Percentiles rank a stretch among this genome's conserved stretches.
Evolutionary conservation across 2,329 filamentous ascomycete species (phyloP).

Genomic region (Fusarium sp.): DNA sequence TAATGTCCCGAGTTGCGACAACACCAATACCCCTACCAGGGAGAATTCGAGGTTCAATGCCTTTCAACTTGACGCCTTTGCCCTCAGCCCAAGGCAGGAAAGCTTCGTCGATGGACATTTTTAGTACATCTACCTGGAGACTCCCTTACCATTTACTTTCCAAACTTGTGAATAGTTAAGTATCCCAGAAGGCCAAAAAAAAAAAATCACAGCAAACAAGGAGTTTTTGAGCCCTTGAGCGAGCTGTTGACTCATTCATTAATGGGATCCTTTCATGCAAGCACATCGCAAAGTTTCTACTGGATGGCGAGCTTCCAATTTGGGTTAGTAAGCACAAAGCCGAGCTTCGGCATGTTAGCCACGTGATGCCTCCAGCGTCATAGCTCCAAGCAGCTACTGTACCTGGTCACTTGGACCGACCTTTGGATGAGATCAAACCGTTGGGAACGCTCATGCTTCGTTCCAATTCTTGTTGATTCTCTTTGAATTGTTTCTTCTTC

Average conservation of each 20-base stretch:
- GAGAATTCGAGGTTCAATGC: conserved; percentile 74
- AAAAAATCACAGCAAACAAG: neutral
- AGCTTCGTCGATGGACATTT: conserved; percentile 39
- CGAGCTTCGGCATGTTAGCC: conserved; percentile 4
- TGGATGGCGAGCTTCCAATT: conserved; percentile 18
- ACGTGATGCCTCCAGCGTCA: conserved; percentile 33
- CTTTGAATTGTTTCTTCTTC: neutral
- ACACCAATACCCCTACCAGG: conserved; percentile 83
- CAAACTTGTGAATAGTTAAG: no score
- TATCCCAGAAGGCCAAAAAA: neutral
- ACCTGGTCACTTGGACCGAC: conserved; percentile 4
- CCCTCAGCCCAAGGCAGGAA: conserved; percentile 75
- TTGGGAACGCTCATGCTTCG: neutral
- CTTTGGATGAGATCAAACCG: conserved; percentile 10
- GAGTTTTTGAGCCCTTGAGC: neutral
- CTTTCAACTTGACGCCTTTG: conserved; percentile 56
- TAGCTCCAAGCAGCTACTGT: conserved; percentile 7
- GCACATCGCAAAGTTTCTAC: conserved; percentile 22
- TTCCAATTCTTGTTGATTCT: conserved; percentile 1
- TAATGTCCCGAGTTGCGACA: conserved; percentile 73
- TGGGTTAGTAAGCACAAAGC: conserved; percentile 23
- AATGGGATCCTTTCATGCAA: neutral
- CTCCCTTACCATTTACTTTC: neutral
- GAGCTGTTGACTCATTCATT: conserved; percentile 17
- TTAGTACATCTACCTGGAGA: neutral